Evolutionary conservation across 768 basidiomycete species (phyloP).

Genomic region (Pleurotus tuoliensis): DNA sequence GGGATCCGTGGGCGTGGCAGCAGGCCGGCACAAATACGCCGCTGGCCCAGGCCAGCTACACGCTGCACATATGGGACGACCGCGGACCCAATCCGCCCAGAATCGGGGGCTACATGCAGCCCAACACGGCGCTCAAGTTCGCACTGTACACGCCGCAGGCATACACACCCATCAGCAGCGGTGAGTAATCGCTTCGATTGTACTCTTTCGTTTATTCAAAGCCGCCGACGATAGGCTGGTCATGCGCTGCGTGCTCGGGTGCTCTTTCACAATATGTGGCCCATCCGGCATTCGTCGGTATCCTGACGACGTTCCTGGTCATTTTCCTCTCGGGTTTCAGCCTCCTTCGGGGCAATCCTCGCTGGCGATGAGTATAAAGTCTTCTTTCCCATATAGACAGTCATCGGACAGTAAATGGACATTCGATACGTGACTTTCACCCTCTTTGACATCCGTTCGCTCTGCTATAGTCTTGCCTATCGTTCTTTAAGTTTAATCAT

Average conservation of each 20-base stretch:
- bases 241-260: conserved; percentile 45
- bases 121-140: conserved; percentile 71
- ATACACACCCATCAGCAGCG: conserved; percentile 63
- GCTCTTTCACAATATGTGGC: conserved; percentile 30
- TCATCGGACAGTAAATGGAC: too few relatives aligned
- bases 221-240: conserved; percentile 42
- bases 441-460: too few relatives aligned
- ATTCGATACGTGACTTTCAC: too few relatives aligned
- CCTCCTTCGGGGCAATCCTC: conserved; percentile 35
- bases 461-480: too few relatives aligned
- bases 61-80: conserved; percentile 78
- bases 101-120: conserved; percentile 60
- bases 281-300: conserved; percentile 53
- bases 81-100: conserved; percentile 62
- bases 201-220: background rate
- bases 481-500: too few relatives aligned
- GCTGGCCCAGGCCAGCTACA: conserved; percentile 73
- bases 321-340: conserved; percentile 66
- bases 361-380: too few relatives aligned
- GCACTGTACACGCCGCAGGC: conserved; percentile 77
- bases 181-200: conserved; percentile 23
- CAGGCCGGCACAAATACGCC: conserved; percentile 56
- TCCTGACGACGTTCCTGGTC: conserved; percentile 55
- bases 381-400: too few relatives aligned
- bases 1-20: conserved; percentile 81